Percentiles rank a stretch among this genome's conserved stretches.
phyloP scores from a whole-genome alignment of 208 protist genomes.

The Lotmaria passim region DNA sequence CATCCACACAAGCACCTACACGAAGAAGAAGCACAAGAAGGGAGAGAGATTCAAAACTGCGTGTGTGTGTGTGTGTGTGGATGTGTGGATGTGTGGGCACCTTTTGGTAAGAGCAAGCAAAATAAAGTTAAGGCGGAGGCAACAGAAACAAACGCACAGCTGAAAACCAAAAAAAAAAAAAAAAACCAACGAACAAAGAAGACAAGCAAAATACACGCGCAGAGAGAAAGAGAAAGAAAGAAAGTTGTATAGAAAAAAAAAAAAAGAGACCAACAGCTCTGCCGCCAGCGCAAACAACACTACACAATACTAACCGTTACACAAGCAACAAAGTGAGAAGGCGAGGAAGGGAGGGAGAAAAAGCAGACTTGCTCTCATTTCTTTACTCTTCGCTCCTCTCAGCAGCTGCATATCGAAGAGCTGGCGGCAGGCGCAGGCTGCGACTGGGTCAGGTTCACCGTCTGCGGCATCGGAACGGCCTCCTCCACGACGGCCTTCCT shows the following conservation, averaged over 20 bases:
- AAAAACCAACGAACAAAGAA: slow-evolving; percentile 4
- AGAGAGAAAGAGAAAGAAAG: neutral
- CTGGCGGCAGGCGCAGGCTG: slow-evolving; percentile 28
- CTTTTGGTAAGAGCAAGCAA: neutral
- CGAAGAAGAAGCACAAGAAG: neutral
- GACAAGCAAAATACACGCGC: slow-evolving; percentile 1
- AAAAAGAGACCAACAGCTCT: neutral
- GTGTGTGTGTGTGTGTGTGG: no score
- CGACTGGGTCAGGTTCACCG: slow-evolving; percentile 66
- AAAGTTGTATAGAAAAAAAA: neutral
- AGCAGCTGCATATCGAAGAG: slow-evolving; percentile 35
- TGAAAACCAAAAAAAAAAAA: neutral
- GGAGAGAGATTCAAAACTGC: neutral
- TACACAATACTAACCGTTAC: neutral
- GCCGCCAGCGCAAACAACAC: neutral
- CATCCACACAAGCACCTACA: no score
- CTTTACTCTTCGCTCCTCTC: neutral
- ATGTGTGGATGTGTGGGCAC: no score
- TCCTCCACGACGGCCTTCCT: slow-evolving; percentile 72
- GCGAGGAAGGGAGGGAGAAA: neutral
- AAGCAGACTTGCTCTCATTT: slow-evolving; percentile 4
- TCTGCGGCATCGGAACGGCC: slow-evolving; percentile 62
- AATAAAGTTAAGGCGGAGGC: neutral
- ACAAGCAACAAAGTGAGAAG: neutral
- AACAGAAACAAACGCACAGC: neutral